phyloP scores from a whole-genome alignment of 208 protist genomes.

The Crithidia mellificae region DNA sequence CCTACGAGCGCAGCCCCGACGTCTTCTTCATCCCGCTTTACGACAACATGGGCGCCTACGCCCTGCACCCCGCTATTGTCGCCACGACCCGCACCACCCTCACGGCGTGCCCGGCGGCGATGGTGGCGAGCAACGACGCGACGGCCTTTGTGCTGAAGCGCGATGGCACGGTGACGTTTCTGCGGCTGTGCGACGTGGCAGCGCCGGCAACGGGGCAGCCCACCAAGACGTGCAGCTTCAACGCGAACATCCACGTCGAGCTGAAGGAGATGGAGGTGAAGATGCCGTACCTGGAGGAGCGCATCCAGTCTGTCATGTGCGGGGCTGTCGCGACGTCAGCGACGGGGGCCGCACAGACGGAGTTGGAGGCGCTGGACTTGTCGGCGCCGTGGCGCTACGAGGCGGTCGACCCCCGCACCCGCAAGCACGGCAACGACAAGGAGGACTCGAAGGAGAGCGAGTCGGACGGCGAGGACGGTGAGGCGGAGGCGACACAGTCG shows the following conservation, averaged over 20 bases:
- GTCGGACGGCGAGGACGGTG: conserved; percentile 14
- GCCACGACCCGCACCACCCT: conserved; percentile 32
- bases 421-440: conserved; percentile 30
- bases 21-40: conserved; percentile 64
- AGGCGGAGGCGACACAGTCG: background rate
- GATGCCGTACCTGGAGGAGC: conserved; percentile 48
- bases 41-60: conserved; percentile 35
- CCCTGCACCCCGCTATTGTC: conserved; percentile 36
- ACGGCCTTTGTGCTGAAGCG: conserved; percentile 59
- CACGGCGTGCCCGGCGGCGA: conserved; percentile 39
- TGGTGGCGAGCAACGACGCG: conserved; percentile 43
- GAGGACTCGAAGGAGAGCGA: conserved; percentile 21
- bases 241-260: conserved; percentile 36
- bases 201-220: conserved; percentile 13
- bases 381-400: conserved; percentile 80
- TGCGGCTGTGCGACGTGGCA: conserved; percentile 35
- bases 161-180: conserved; percentile 49
- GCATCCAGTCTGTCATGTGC: conserved; percentile 44
- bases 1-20: conserved; percentile 51
- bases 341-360: background rate
- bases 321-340: background rate
- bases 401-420: conserved; percentile 60
- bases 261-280: conserved; percentile 23
- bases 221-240: conserved; percentile 37
- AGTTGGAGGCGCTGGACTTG: conserved; percentile 59